A percentile compares a stretch with the other conserved stretches of the same genome.
Evolutionary conservation across 257 asterid genomes (phyloP).

Genomic region (Penstemon newberryi): DNA sequence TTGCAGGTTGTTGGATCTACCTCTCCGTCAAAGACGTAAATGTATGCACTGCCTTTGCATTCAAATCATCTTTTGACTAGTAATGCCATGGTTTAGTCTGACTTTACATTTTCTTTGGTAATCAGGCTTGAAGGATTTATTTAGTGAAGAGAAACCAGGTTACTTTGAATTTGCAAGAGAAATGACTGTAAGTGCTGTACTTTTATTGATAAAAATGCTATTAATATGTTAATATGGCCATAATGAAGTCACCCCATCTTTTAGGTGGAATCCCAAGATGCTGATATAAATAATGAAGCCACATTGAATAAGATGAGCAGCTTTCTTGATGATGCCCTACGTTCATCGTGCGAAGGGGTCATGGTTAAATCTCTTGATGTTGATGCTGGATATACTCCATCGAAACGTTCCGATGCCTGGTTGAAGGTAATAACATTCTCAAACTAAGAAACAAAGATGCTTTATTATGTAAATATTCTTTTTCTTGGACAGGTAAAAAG

Average conservation of each 20-base stretch:
- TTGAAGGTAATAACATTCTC: conserved; percentile 59
- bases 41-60: conserved; percentile 44
- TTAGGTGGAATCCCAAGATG: conserved; percentile 71
- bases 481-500: conserved; percentile 66
- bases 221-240: conserved; percentile 7
- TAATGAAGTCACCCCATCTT: conserved; percentile 28
- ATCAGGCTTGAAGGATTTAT: conserved; percentile 67
- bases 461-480: conserved; percentile 20
- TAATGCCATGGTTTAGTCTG: conserved; percentile 17
- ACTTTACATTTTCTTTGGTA: conserved; percentile 29
- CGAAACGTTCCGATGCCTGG: conserved; percentile 95
- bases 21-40: conserved; percentile 73
- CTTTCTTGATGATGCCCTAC: conserved; percentile 66
- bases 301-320: conserved; percentile 57
- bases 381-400: conserved; percentile 80
- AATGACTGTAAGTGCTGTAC: conserved; percentile 56
- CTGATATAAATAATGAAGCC: conserved; percentile 58
- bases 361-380: conserved; percentile 84
- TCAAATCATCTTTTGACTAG: conserved; percentile 15
- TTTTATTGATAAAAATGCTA: conserved; percentile 11
- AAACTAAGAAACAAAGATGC: conserved; percentile 20
- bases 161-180: conserved; percentile 76
- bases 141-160: conserved; percentile 67
- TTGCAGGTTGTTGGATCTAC: conserved; percentile 73
- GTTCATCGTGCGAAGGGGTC: conserved; percentile 85